A percentile compares a stretch with the other conserved stretches of the same genome.
phyloP scores from a whole-genome alignment of 169 alveolate species.

The Eimeria sp. region DNA sequence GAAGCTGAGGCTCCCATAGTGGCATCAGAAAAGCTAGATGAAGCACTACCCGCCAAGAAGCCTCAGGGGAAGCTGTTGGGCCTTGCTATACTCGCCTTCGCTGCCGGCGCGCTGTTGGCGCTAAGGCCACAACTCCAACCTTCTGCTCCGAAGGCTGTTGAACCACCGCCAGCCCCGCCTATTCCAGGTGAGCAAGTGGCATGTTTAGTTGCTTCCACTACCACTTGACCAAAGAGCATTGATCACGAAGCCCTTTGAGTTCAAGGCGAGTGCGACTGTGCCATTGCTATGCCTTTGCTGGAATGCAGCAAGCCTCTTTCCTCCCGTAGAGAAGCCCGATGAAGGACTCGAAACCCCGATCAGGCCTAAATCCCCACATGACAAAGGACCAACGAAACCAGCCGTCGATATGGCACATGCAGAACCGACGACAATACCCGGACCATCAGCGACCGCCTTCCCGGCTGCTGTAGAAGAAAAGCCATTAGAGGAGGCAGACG shows the following conservation, averaged over 20 bases:
- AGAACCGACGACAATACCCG: no score
- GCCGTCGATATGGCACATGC: no score
- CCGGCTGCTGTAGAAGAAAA: no score
- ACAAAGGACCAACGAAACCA: no score
- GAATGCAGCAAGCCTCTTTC: not conserved
- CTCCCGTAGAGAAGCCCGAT: not conserved
- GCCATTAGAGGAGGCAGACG: no score
- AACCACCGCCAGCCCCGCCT: not conserved
- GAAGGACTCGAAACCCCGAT: not conserved
- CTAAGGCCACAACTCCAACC: not conserved
- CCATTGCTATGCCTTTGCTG: not conserved
- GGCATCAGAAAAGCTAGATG: not conserved
- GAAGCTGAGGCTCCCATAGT: not conserved
- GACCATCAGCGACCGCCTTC: no score
- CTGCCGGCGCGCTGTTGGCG: constrained; percentile 1
- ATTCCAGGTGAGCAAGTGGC: not conserved
- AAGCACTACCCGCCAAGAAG: not conserved
- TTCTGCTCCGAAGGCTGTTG: not conserved
- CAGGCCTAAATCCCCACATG: no score
- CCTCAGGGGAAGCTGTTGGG: not conserved
- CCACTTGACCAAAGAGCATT: not conserved
- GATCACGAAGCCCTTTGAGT: not conserved
- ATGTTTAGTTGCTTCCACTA: not conserved
- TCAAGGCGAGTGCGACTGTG: not conserved
- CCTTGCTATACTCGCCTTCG: not conserved